Evolutionary conservation across 2,329 filamentous ascomycete species (phyloP).

Genomic region (Myriosclerotinia duriaeana): DNA sequence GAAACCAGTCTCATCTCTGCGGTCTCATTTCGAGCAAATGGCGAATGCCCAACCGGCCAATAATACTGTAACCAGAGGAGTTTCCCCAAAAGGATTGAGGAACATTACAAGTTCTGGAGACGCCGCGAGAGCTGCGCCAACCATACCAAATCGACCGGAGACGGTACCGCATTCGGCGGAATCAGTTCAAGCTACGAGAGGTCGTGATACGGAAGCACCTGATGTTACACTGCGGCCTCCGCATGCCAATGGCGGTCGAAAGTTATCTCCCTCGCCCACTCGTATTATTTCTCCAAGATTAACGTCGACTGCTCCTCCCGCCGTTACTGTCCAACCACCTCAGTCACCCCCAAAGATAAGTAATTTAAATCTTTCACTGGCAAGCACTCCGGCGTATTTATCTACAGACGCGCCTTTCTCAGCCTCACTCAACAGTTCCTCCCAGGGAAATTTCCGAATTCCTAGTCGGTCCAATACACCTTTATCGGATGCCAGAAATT

Average conservation of each 20-base stretch:
- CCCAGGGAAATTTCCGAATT: constrained; percentile 51
- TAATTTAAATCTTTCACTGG: constrained; percentile 31
- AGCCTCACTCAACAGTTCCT: constrained; percentile 44
- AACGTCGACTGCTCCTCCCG: constrained; percentile 46
- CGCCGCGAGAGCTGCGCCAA: constrained; percentile 23
- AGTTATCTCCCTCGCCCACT: constrained; percentile 37
- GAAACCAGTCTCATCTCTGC: constrained; percentile 80
- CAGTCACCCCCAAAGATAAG: constrained; percentile 61
- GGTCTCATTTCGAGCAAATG: constrained; percentile 80
- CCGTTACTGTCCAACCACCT: constrained; percentile 68
- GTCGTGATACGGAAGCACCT: constrained; percentile 32
- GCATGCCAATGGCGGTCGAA: constrained; percentile 30
- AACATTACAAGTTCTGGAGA: constrained; percentile 29
- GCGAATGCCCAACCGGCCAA: constrained; percentile 49
- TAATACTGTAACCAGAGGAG: constrained; percentile 33
- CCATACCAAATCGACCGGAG: constrained; percentile 29
- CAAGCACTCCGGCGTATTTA: constrained; percentile 34
- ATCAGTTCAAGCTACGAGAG: constrained; percentile 29
- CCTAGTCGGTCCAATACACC: constrained; percentile 58
- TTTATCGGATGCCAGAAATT: constrained; percentile 48
- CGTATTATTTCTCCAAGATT: constrained; percentile 29
- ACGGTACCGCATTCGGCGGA: constrained; percentile 29
- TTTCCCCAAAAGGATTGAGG: constrained; percentile 36
- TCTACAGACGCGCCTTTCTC: constrained; percentile 34
- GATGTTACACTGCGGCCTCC: constrained; percentile 34